Evolutionary conservation across 805 yeast species (phyloP).

Genomic region (Candida ovalis): DNA sequence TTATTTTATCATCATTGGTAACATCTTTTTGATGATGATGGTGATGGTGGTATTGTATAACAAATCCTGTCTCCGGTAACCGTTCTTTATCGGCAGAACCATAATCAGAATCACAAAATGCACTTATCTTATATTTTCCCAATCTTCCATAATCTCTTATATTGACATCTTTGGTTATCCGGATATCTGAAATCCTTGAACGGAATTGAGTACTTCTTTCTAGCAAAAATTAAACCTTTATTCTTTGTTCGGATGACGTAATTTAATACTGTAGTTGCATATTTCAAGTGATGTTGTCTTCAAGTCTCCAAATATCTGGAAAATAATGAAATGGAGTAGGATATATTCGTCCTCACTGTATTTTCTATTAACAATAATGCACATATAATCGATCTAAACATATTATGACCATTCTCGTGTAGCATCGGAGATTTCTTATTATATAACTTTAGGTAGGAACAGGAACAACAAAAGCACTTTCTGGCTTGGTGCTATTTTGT

Average conservation of each 20-base stretch:
- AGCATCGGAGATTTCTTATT: background rate
- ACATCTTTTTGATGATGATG: too few relatives aligned
- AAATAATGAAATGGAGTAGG: background rate
- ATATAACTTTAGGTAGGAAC: too few relatives aligned
- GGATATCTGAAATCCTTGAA: background rate
- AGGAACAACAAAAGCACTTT: too few relatives aligned
- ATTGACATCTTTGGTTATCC: background rate
- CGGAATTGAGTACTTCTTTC: background rate
- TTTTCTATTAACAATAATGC: background rate
- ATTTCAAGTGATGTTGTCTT: background rate
- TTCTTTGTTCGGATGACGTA: background rate
- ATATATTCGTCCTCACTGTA: background rate
- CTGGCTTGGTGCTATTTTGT: too few relatives aligned
- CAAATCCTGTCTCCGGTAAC: too few relatives aligned
- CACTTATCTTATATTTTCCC: too few relatives aligned
- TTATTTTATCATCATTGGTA: too few relatives aligned
- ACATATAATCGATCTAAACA: background rate
- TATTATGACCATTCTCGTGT: background rate
- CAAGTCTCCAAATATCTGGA: too few relatives aligned
- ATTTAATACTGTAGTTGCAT: background rate
- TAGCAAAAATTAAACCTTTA: background rate
- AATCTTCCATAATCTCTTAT: background rate
- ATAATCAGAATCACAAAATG: too few relatives aligned
- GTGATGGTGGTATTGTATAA: too few relatives aligned
- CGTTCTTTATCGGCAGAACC: too few relatives aligned